phyloP scores from a whole-genome alignment of 2,329 filamentous ascomycete species.

The Setomelanomma holmii region DNA sequence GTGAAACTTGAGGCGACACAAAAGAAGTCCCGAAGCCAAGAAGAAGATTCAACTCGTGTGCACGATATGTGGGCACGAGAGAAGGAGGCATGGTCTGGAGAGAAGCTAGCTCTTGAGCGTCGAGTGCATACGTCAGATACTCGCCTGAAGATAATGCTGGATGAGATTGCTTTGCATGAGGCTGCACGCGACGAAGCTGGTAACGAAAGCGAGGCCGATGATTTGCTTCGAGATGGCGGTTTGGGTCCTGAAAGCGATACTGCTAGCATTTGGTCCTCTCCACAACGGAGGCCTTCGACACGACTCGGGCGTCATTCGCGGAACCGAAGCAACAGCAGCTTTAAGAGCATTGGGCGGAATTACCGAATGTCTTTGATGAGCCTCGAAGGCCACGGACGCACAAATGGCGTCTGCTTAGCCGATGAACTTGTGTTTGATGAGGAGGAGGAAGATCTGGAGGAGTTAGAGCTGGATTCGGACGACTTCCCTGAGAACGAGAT shows the following conservation, averaged over 20 bases:
- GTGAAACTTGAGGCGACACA: slow-evolving; percentile 79
- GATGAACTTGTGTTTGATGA: slow-evolving; percentile 90
- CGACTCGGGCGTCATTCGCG: slow-evolving; percentile 63
- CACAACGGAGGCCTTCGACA: slow-evolving; percentile 56
- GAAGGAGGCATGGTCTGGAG: slow-evolving; percentile 82
- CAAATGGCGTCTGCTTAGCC: slow-evolving; percentile 78
- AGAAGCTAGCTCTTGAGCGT: slow-evolving; percentile 81
- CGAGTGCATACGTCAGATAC: slow-evolving; percentile 90
- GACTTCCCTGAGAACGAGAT: slow-evolving; percentile 57
- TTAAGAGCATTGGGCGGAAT: slow-evolving; percentile 59
- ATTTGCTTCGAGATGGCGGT: slow-evolving; percentile 65
- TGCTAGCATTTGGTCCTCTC: slow-evolving; percentile 72
- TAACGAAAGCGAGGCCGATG: slow-evolving; percentile 67
- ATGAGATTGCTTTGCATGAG: slow-evolving; percentile 80
- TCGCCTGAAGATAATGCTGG: slow-evolving; percentile 81
- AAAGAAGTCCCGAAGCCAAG: slow-evolving; percentile 77
- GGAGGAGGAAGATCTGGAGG: slow-evolving; percentile 66
- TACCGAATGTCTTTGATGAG: slow-evolving; percentile 75
- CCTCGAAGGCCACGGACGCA: slow-evolving; percentile 60
- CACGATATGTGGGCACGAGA: slow-evolving; percentile 85
- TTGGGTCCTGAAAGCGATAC: slow-evolving; percentile 68
- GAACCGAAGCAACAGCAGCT: slow-evolving; percentile 61
- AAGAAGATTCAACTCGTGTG: slow-evolving; percentile 80
- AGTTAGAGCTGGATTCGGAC: slow-evolving; percentile 71
- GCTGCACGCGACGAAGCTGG: slow-evolving; percentile 49